These are phyloP conservation scores for Conticribra weissflogii DNA, from an alignment of 108 stramenopile genomes.

Conservation along the genomic window DNA sequence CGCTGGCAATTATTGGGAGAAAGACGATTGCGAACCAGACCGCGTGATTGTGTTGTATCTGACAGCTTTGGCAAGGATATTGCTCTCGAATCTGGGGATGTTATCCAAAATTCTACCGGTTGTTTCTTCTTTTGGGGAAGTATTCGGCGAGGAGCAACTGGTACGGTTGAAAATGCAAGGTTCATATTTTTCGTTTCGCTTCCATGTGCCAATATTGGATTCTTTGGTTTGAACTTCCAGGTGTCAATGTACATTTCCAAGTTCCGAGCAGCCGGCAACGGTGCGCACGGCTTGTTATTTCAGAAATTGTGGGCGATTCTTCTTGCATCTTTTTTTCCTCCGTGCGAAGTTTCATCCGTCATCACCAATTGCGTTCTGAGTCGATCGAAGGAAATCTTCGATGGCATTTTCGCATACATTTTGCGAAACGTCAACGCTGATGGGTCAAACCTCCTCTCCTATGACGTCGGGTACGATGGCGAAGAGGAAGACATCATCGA, in stretches of 20 bases:
- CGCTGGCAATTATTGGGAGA: conserved; percentile 16
- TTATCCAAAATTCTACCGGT: conserved; percentile 23
- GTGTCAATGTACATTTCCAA: conserved; percentile 12
- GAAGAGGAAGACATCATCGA: conserved; percentile 37
- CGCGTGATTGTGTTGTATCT: conserved; percentile 50
- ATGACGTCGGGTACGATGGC: conserved; percentile 35
- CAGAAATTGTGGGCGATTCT: conserved; percentile 47
- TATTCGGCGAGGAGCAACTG: conserved; percentile 38
- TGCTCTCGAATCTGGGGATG: conserved; percentile 16
- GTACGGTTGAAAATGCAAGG: conserved; percentile 2
- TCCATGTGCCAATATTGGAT: background rate
- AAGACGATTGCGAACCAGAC: conserved; percentile 40
- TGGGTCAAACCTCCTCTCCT: conserved; percentile 34
- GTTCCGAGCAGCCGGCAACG: conserved; percentile 38
- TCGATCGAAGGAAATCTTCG: conserved; percentile 34
- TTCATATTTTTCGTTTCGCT: background rate
- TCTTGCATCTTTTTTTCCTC: conserved; percentile 41
- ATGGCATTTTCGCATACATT: conserved; percentile 10
- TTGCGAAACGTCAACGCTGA: conserved; percentile 20
- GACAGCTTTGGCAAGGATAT: conserved; percentile 39
- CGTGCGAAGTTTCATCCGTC: conserved; percentile 6
- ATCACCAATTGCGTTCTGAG: conserved; percentile 10
- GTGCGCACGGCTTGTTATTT: conserved; percentile 39
- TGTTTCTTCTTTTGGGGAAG: background rate
- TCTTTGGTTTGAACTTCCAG: background rate